Percentiles rank a stretch among this genome's conserved stretches.
Evolutionary conservation across 495 filamentous ascomycete species (phyloP).

Genomic region (Jackrogersella multiformis): DNA sequence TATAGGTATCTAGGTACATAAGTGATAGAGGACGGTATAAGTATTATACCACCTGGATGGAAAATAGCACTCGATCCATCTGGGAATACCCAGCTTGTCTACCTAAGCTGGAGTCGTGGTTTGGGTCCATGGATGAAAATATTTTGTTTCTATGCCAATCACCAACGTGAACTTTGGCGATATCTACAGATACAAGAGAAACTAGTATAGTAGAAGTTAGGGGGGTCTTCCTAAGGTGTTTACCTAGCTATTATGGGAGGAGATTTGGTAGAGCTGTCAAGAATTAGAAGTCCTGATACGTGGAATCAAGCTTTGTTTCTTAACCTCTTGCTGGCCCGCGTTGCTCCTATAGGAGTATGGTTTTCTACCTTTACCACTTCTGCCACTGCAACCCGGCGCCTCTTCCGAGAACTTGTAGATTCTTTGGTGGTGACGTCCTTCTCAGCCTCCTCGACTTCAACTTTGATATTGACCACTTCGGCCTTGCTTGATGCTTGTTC

Average conservation of each 20-base stretch:
- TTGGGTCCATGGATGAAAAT: neutral
- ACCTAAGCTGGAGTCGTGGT: neutral
- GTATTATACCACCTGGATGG: neutral
- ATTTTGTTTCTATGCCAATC: no score
- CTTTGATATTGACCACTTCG: conserved; percentile 60
- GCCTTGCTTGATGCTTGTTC: conserved; percentile 62
- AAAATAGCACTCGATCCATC: neutral
- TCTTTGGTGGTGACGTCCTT: conserved; percentile 19
- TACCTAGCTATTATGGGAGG: neutral
- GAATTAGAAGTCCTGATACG: neutral
- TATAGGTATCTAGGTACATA: no score
- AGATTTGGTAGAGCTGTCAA: neutral
- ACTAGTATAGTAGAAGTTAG: neutral
- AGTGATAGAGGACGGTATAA: neutral
- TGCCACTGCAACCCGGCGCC: conserved; percentile 10
- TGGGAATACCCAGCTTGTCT: neutral
- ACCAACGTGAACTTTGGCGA: no score
- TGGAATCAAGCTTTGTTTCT: conserved; percentile 22
- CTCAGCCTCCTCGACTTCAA: conserved; percentile 45
- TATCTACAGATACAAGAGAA: neutral
- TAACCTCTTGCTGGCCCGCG: conserved; percentile 27
- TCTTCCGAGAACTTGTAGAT: conserved; percentile 21
- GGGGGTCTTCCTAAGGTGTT: neutral
- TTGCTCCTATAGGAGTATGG: conserved; percentile 9
- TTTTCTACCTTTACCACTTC: conserved; percentile 37